These are phyloP conservation scores for Larix kaempferi DNA, from an alignment of 75 land plant genomes.

Conservation along the genomic window DNA sequence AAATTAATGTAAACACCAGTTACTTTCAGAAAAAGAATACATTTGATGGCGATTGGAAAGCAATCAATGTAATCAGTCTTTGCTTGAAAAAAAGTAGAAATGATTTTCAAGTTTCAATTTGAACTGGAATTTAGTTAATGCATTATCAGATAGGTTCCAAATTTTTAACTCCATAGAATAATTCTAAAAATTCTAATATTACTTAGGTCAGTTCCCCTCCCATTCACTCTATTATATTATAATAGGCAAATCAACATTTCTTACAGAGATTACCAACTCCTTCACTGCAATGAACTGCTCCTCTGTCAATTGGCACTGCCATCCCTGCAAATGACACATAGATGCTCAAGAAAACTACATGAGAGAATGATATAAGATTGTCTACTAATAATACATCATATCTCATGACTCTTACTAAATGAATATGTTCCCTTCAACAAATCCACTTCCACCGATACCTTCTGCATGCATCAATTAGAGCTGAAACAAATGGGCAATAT, in stretches of 20 bases:
- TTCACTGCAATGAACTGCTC: slow-evolving; percentile 97
- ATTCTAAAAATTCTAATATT: not conserved
- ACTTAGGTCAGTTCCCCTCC: not conserved
- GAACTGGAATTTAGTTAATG: not conserved
- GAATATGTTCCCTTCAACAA: slow-evolving; percentile 96
- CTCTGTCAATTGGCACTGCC: slow-evolving; percentile 77
- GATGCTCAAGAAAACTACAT: not conserved
- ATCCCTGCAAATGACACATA: slow-evolving; percentile 52
- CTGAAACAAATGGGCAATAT: slow-evolving; percentile 40
- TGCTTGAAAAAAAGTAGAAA: too few species aligned
- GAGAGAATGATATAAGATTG: not conserved
- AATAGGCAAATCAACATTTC: not conserved
- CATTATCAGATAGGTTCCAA: not conserved
- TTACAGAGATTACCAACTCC: slow-evolving; percentile 60
- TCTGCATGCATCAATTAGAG: slow-evolving; percentile 97
- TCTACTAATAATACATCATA: not conserved
- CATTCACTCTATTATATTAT: not conserved
- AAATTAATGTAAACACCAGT: too few species aligned
- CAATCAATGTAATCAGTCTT: too few species aligned
- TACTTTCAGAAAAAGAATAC: too few species aligned
- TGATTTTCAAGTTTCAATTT: too few species aligned
- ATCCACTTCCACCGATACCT: slow-evolving; percentile 98
- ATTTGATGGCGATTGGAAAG: too few species aligned
- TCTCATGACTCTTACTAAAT: slow-evolving; percentile 47
- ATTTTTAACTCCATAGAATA: not conserved